Conservation (phyloP, 148 eudicot genomes). For the Nepenthes mirabilis region DNA sequence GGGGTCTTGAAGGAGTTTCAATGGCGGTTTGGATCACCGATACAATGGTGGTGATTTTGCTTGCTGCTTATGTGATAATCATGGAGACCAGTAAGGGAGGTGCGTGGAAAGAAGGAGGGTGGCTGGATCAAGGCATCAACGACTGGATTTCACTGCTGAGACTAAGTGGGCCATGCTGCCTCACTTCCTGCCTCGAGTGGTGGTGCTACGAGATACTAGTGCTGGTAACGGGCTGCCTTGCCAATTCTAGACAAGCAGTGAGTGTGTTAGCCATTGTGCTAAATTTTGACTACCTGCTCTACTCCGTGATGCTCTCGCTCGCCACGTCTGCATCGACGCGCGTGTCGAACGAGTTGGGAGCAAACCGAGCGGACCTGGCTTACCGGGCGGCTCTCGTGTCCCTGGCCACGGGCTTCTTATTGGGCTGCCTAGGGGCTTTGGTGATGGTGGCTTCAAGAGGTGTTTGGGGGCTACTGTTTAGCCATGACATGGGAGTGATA, state of each 20-base stretch:
- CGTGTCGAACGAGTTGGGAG: conserved; percentile 45
- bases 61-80: conserved; percentile 21
- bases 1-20: conserved; percentile 61
- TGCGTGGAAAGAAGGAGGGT: conserved; percentile 44
- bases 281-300: conserved; percentile 44
- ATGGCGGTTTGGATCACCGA: conserved; percentile 69
- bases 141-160: conserved; percentile 47
- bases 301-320: conserved; percentile 46
- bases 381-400: conserved; percentile 35
- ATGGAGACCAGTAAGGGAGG: conserved; percentile 35
- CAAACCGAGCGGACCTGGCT: conserved; percentile 31
- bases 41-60: conserved; percentile 24
- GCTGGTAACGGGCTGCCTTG: conserved; percentile 49
- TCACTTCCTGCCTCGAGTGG: conserved; percentile 79
- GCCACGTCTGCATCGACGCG: conserved; percentile 61
- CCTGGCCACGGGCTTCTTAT: conserved; percentile 16
- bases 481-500: conserved; percentile 36
- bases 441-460: conserved; percentile 33
- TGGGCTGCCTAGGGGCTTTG: conserved; percentile 30
- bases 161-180: conserved; percentile 59
- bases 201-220: conserved; percentile 70
- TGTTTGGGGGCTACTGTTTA: conserved; percentile 48
- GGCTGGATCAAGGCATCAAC: conserved; percentile 45
- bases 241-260: conserved; percentile 41
- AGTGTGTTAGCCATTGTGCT: conserved; percentile 61